phyloP scores from a whole-genome alignment of 2,329 filamentous ascomycete genomes.

The Hirsutella minnesotensis region DNA sequence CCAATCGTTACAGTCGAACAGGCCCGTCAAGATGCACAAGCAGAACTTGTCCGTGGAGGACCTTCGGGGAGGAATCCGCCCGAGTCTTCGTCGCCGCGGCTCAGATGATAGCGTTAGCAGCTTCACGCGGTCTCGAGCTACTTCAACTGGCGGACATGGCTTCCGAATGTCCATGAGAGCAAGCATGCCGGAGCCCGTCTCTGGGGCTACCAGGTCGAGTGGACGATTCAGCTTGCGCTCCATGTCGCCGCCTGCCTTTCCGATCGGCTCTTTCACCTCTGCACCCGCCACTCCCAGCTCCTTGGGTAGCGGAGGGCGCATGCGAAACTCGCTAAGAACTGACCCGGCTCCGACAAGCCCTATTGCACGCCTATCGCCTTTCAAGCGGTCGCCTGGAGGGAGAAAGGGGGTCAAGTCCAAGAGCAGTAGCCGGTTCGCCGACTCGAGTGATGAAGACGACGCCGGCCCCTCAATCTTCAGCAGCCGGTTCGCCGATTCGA shows the following conservation, averaged over 20 bases:
- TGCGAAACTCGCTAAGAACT: constrained; percentile 33
- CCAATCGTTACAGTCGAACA: constrained; percentile 10
- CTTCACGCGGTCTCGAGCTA: constrained; percentile 55
- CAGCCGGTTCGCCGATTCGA: constrained; percentile 44
- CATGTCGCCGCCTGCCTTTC: constrained; percentile 50
- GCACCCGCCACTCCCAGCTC: constrained; percentile 19
- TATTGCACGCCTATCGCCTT: constrained; percentile 29
- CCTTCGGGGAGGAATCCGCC: constrained; percentile 11
- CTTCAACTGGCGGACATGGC: constrained; percentile 34
- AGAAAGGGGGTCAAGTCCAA: constrained; percentile 27
- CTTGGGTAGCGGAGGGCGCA: constrained; percentile 17
- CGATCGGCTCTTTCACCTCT: constrained; percentile 27
- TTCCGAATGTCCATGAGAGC: constrained; percentile 67
- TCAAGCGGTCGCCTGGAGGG: constrained; percentile 23
- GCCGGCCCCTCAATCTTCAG: constrained; percentile 25
- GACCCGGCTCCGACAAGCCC: constrained; percentile 17
- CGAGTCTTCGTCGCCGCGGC: constrained; percentile 35
- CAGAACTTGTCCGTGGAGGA: constrained; percentile 15
- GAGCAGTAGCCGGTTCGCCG: constrained; percentile 40
- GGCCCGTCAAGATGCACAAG: constrained; percentile 9
- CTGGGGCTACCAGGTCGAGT: constrained; percentile 23
- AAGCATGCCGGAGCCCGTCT: constrained; percentile 7
- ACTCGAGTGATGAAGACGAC: constrained; percentile 50
- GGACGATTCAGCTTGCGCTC: constrained; percentile 61
- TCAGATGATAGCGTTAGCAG: constrained; percentile 70